Evolutionary conservation across 1,284 basidiomycete species (phyloP), one percentile per base, ranked within the genome.

Genomic region (Blastosporella zonata): DNA sequence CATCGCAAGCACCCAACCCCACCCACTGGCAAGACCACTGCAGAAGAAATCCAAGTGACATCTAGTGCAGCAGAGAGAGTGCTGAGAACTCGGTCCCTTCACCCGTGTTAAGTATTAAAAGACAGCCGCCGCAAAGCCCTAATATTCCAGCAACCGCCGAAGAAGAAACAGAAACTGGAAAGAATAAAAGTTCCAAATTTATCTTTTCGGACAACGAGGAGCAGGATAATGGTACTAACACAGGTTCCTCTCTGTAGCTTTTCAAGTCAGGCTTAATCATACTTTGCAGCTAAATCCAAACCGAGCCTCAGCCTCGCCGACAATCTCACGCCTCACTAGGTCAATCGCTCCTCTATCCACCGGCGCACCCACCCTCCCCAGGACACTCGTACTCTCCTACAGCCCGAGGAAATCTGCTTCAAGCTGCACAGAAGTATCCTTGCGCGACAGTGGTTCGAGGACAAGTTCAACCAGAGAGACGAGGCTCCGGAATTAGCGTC

Each of bases 381-480:
- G n/a, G 10, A 2, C 17, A 12, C n/a, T 33, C n/a, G 2, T 17
- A 35, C 58, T 9, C 53, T 59, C 10, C 35, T 64, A 2, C 56
- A 61, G 46, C 50, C 60, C 15, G 52, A 36, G 1, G 21, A 37
- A 3, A 49, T 43, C 2, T 58, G 60, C 2, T 62, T 61, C 44
- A 59, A 54, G 28, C 41, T 61, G 1, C 55, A 57, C 17, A 44
- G 56, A 29, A 58, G 55, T 29, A 48, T 50, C 7, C 57, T 62
- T 2, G 47, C 46, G 7, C 18, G 36, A 7, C 46, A 54, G 6
- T 61, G 50, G 54, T 60, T 61, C 25, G 40, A 52, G 20, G 38
- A 53, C 2, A 44, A 43, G 9, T 53, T 60, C 35, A 38, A 59
- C 12, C 36, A 36, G 10, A 35, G 33, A 4, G 46, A 50, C 9